A percentile compares a stretch with the other conserved stretches of the same genome.
Evolutionary conservation across 1,139 yeast species (phyloP).

Genomic region (Diutina scorzettiae): DNA sequence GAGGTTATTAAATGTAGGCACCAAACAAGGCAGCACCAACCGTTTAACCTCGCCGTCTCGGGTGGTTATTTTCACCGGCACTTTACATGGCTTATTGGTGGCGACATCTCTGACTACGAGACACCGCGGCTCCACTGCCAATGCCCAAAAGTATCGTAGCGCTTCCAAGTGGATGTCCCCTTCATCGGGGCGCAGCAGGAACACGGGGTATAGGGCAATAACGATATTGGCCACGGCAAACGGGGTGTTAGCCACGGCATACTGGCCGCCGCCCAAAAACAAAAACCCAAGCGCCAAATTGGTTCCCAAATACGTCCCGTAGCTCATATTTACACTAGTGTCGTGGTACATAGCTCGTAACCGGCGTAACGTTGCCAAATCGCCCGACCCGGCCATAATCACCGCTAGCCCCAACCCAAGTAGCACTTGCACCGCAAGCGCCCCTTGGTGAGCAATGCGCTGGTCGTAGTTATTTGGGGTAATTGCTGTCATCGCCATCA

Average conservation of each 20-base stretch:
- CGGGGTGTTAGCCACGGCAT: slow-evolving; percentile 55
- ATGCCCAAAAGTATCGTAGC: slow-evolving; percentile 82
- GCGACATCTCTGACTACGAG: slow-evolving; percentile 61
- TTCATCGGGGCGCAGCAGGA: slow-evolving; percentile 24
- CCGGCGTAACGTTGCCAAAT: slow-evolving; percentile 63
- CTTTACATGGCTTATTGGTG: slow-evolving; percentile 39
- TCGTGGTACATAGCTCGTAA: slow-evolving; percentile 57
- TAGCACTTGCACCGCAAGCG: slow-evolving; percentile 24
- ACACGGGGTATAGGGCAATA: slow-evolving; percentile 64
- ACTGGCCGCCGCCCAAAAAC: slow-evolving; percentile 89
- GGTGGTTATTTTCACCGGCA: slow-evolving; percentile 36
- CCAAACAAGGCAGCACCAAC: slow-evolving; percentile 48
- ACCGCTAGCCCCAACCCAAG: slow-evolving; percentile 31
- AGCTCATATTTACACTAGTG: slow-evolving; percentile 35
- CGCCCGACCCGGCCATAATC: slow-evolving; percentile 90
- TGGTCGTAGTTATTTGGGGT: slow-evolving; percentile 27
- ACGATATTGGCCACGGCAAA: slow-evolving; percentile 66
- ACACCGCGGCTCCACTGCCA: slow-evolving; percentile 75
- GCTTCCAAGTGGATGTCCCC: slow-evolving; percentile 49
- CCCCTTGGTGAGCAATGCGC: slow-evolving; percentile 14
- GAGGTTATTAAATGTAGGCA: slow-evolving; percentile 50
- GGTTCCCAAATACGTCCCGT: slow-evolving; percentile 68
- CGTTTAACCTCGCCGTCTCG: slow-evolving; percentile 24
- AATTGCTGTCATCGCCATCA: slow-evolving; percentile 38
- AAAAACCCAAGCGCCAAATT: slow-evolving; percentile 80